Percentiles rank a stretch among this genome's conserved stretches.
Evolutionary conservation across 2,329 filamentous ascomycete genomes (phyloP).

Genomic region (Colletotrichum falcatum): DNA sequence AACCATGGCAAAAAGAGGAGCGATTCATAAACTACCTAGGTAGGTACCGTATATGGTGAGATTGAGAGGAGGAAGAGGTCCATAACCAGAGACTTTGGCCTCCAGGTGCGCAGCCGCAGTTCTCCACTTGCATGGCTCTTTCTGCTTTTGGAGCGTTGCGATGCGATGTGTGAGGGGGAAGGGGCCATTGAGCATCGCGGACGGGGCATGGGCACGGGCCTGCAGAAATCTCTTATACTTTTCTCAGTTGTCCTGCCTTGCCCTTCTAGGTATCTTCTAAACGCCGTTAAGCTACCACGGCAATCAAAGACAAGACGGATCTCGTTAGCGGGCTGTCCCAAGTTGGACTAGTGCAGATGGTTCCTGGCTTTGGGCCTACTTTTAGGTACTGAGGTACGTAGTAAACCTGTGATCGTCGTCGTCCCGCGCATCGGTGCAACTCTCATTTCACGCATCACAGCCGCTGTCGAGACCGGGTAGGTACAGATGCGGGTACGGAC

Average conservation of each 20-base stretch:
- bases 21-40: too few species aligned
- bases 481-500: constrained; percentile 1
- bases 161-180: background rate
- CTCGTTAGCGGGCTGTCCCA: background rate
- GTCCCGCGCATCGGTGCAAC: constrained; percentile 32
- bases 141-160: background rate
- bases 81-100: background rate
- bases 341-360: constrained; percentile 7
- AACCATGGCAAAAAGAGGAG: constrained; percentile 2
- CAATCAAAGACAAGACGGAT: background rate
- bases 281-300: constrained; percentile 12
- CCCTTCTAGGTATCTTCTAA: background rate
- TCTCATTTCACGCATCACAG: constrained; percentile 27
- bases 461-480: background rate
- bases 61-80: background rate
- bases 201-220: background rate
- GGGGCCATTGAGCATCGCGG: background rate
- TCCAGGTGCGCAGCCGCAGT: background rate
- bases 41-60: background rate
- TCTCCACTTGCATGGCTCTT: background rate
- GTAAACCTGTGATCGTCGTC: background rate
- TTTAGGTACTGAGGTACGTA: too few species aligned
- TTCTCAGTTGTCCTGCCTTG: too few species aligned
- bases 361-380: background rate
- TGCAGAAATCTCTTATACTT: background rate